Evolutionary conservation across 768 basidiomycete genomes (phyloP).

Genomic region (Phylloporus arenicola): DNA sequence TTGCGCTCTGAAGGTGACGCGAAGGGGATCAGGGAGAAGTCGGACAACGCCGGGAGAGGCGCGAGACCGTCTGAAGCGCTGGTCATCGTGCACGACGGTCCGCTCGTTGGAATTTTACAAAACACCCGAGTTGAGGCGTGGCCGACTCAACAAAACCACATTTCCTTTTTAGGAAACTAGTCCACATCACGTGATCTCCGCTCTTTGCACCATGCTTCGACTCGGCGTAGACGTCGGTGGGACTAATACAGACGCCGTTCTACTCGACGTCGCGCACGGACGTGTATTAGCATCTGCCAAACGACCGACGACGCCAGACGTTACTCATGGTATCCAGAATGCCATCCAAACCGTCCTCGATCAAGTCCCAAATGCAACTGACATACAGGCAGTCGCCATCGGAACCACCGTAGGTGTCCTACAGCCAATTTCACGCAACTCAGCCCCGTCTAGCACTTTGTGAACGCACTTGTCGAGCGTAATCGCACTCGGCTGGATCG

Average conservation of each 20-base stretch:
- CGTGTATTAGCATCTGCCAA: conserved; percentile 36
- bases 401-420: conserved; percentile 48
- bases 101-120: conserved; percentile 9
- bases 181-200: conserved; percentile 1
- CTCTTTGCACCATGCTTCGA: conserved; percentile 7
- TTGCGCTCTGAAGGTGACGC: conserved; percentile 57
- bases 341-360: conserved; percentile 45
- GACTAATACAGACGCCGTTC: conserved; percentile 32
- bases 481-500: conserved; percentile 48
- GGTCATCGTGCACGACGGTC: conserved; percentile 33
- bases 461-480: conserved; percentile 57
- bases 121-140: neutral
- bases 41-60: conserved; percentile 35
- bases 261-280: conserved; percentile 15
- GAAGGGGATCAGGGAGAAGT: conserved; percentile 37
- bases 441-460: conserved; percentile 36
- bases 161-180: conserved; percentile 1
- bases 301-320: conserved; percentile 49
- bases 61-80: conserved; percentile 35
- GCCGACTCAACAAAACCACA: conserved; percentile 1
- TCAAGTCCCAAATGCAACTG: conserved; percentile 29
- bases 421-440: neutral
- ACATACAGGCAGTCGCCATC: conserved; percentile 49
- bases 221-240: conserved; percentile 34
- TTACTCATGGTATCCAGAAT: conserved; percentile 53